Evolutionary conservation across 75 land plant species (phyloP), one percentile per base, ranked within the genome.

Genomic region (Pseudotsuga menziesii): DNA sequence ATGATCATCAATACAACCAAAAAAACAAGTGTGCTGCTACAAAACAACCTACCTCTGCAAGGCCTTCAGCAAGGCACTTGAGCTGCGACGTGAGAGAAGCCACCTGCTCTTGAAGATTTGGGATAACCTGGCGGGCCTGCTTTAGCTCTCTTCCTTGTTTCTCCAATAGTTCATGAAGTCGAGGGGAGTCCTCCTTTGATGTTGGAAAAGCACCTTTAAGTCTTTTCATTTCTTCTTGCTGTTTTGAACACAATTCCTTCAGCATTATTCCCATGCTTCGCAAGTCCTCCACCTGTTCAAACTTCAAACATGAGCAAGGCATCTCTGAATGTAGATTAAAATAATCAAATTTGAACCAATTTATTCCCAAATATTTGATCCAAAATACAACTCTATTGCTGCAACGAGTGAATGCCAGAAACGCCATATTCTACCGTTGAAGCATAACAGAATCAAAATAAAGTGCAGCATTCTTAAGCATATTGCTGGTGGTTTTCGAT

Each of bases 201-300:
- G 86, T 78, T 48, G 90, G 75, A 22, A 88, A 83, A 25, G 90
- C 82, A 73, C 44, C 77, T 80, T 88, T 92, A 62, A 88, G 73
- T 20, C 79, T 72, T 82, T 88, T 88, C 26, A 92, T 88, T 75
- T 92, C 94, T 35, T 90, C 88, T 61, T 90, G 85, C 75, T 92
- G 94, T 77, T 81, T 84, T 79, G 88, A 62, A 64, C 94, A 92
- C 82, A 92, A 74, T 61, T 92, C 88, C 82, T 88, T 90, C 85
- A 92, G 69, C 76, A 80, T 62, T 56, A 75, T 80, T 22, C 81
- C 81, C 79, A 77, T 63, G 57, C 79, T 77, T 52, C 56, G 58
- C 41, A 77, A 61, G 20, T 88, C 88, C 56, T 88, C 94, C 23
- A 88, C 83, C 94, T 92, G 74, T 56, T 39, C 52, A 48, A 82